Evolutionary conservation across 148 eudicot genomes (phyloP).

Genomic region (Agrostemma githago): DNA sequence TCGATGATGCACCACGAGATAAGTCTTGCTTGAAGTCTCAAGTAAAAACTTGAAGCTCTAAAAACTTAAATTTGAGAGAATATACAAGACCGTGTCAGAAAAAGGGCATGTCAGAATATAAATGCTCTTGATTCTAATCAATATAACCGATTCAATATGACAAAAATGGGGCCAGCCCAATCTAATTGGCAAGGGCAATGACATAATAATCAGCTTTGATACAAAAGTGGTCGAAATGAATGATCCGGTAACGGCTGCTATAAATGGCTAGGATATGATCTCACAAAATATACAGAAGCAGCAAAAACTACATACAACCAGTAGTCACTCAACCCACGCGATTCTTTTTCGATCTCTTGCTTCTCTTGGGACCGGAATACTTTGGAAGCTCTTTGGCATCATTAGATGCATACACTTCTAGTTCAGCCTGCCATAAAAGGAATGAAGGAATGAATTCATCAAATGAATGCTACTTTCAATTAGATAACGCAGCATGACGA

Average conservation of each 20-base stretch:
- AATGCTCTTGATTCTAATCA: conserved; percentile 15
- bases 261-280: conserved; percentile 33
- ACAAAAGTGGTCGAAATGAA: conserved; percentile 17
- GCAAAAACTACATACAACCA: conserved; percentile 36
- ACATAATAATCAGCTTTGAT: conserved; percentile 12
- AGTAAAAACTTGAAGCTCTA: conserved; percentile 8
- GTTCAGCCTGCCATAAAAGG: conserved; percentile 36
- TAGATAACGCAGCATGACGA: background rate
- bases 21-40: background rate
- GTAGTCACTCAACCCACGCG: conserved; percentile 63
- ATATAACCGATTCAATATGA: conserved; percentile 13
- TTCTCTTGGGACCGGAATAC: conserved; percentile 63
- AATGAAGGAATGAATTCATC: background rate
- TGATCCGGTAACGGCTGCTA: conserved; percentile 40
- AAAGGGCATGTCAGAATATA: background rate
- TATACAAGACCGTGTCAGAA: conserved; percentile 1
- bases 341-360: conserved; percentile 92
- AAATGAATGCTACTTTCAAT: conserved; percentile 4
- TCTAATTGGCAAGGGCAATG: conserved; percentile 17
- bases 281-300: conserved; percentile 33
- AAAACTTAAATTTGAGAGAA: background rate
- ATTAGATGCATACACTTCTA: conserved; percentile 62
- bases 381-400: conserved; percentile 56
- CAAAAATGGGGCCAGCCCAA: conserved; percentile 34
- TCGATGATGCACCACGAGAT: background rate